These are phyloP conservation scores for Pyrus communis DNA, from an alignment of 306 rosid species.

Conservation along the genomic window DNA sequence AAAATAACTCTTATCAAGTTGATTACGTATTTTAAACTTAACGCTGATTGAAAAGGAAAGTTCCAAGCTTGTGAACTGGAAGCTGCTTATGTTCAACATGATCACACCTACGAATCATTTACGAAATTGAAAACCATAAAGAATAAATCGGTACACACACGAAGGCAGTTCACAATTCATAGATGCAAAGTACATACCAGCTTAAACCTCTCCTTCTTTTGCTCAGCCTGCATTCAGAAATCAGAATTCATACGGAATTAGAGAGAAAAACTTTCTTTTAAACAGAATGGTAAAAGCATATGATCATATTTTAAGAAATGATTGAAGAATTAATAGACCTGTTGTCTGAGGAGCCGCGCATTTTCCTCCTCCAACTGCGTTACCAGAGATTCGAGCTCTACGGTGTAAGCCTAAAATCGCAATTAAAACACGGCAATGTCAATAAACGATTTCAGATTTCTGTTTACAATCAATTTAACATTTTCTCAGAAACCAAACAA, in stretches of 20 bases:
- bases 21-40: too few species aligned
- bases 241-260: not conserved
- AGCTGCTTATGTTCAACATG: too few species aligned
- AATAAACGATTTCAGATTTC: not conserved
- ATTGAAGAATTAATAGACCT: slow-evolving; percentile 35
- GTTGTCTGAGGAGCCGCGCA: slow-evolving; percentile 40
- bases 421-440: not conserved
- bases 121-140: not conserved
- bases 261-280: not conserved
- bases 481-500: slow-evolving; percentile 2
- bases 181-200: slow-evolving; percentile 32
- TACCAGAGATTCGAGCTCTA: slow-evolving; percentile 70
- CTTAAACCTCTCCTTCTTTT: slow-evolving; percentile 42
- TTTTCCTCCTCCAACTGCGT: slow-evolving; percentile 70
- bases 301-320: not conserved
- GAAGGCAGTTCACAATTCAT: not conserved
- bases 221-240: slow-evolving; percentile 53
- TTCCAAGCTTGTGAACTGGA: too few species aligned
- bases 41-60: too few species aligned
- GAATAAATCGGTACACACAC: not conserved
- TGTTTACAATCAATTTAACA: not conserved
- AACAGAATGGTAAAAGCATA: not conserved
- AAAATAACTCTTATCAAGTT: too few species aligned
- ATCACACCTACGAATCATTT: too few species aligned
- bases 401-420: slow-evolving; percentile 59